These are phyloP conservation scores for Lecanicillium sp. DNA, from an alignment of 2,329 filamentous ascomycete species.

Conservation along the genomic window DNA sequence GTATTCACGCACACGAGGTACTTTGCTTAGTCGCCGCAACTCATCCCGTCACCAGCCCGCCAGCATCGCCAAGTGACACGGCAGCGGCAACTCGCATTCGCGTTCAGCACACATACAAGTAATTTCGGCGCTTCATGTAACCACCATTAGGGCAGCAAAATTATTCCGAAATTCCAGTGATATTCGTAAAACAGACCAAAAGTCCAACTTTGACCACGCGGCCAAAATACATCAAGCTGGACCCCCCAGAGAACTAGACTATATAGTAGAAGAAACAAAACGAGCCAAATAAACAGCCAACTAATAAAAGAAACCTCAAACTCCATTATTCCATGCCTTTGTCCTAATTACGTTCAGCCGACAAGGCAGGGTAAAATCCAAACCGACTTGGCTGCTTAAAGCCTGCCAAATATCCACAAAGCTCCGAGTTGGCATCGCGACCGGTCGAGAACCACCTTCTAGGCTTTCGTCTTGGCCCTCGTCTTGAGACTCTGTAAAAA, in stretches of 20 bases:
- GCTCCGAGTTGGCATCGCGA: neutral
- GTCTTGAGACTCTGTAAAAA: conserved; percentile 18
- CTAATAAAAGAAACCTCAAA: conserved; percentile 1
- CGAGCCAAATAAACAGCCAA: conserved; percentile 6
- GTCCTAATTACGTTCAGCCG: neutral
- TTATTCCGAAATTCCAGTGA: too few relatives aligned
- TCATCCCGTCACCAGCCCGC: too few relatives aligned
- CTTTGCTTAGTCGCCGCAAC: too few relatives aligned
- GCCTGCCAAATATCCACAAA: conserved; percentile 6
- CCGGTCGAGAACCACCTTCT: neutral
- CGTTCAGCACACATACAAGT: too few relatives aligned
- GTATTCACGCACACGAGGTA: neutral
- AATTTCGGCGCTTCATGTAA: too few relatives aligned
- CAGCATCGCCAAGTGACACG: too few relatives aligned
- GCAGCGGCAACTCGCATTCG: too few relatives aligned
- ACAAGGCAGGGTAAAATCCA: conserved; percentile 6
- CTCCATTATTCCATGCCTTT: conserved; percentile 7
- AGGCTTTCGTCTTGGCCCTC: neutral
- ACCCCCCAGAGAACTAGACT: neutral
- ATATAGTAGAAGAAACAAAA: too few relatives aligned
- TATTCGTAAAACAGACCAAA: too few relatives aligned
- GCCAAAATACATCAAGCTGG: too few relatives aligned
- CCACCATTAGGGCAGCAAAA: too few relatives aligned
- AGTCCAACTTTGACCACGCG: too few relatives aligned
- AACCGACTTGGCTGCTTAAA: neutral